Evolutionary conservation across 164 flowering plant species (phyloP), one percentile per base, ranked within the genome.

Genomic region (Warburgia ugandensis): DNA sequence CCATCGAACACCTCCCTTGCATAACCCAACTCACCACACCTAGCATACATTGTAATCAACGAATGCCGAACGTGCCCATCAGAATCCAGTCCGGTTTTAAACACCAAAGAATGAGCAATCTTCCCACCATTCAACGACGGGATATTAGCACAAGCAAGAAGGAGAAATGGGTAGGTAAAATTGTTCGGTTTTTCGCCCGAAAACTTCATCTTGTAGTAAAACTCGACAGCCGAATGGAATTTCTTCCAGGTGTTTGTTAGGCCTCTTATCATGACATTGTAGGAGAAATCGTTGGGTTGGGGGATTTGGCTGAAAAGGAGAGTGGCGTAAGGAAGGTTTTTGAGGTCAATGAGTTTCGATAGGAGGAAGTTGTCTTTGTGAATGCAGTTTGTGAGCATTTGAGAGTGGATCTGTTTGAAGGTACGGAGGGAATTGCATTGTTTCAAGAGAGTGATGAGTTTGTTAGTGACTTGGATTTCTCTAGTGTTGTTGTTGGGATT

Each of bases 201-300:
- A 39, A 13, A 41, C 59, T 71, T 77, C 84, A 80, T 78, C 20
- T 41, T 57, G 52, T 53, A 61, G 32, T 77, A 80, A 29, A 68
- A 68, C 10, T 54, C 41, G 26, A 80, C 38, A 3, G 80, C 51
- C 3, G 65, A 54, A 48, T 55, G 25, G 47, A 57, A 70, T 20
- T 70, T 55, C 6, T 57, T 53, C 86, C 84, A 78, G 5, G 77
- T 62, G 31, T 69, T 80, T 14, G 81, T 52, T 0, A 80, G 41
- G 22, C 74, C 86, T 28, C 85, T 77, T 59, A 83, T 77, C 81
- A 81, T 78, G 42, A 83, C 51, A 47, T 83, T 83, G 69, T 71
- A 80, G 3, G 83, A 67, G 26, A 73, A 83, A 39, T 71, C 78
- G 20, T 75, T 66, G 49, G 76, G 74, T 0, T 54, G 6, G 1